Conservation (phyloP, 1,139 yeast genomes). For the Geotrichum klebahnii region DNA sequence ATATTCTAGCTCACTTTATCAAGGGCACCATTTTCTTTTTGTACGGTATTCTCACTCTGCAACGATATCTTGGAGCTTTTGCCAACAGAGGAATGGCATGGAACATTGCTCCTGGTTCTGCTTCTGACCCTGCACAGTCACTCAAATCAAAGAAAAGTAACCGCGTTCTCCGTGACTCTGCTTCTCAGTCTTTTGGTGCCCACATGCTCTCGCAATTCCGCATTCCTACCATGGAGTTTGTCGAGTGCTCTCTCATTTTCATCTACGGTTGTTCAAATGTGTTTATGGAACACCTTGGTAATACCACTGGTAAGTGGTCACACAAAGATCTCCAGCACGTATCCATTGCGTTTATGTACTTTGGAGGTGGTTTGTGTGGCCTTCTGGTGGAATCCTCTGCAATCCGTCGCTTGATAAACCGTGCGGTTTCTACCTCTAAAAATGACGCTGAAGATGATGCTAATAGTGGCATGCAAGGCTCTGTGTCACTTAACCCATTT, state of each 20-base stretch:
- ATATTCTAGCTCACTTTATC: constrained; percentile 87
- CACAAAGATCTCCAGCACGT: constrained; percentile 93
- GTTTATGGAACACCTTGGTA: constrained; percentile 82
- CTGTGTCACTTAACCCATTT: constrained; percentile 63
- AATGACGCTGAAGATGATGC: constrained; percentile 22
- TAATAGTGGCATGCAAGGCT: constrained; percentile 26
- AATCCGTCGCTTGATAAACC: constrained; percentile 33
- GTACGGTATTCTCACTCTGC: constrained; percentile 70
- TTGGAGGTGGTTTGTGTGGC: constrained; percentile 93
- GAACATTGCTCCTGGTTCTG: constrained; percentile 53
- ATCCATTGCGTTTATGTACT: constrained; percentile 88
- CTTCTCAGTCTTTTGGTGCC: background rate
- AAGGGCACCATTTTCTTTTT: constrained; percentile 87
- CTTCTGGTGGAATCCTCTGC: constrained; percentile 65
- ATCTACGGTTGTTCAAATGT: constrained; percentile 85
- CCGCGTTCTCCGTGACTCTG: background rate
- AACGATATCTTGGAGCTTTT: constrained; percentile 83
- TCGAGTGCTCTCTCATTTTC: constrained; percentile 73
- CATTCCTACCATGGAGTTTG: constrained; percentile 69
- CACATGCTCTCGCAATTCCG: background rate
- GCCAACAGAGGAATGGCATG: constrained; percentile 81
- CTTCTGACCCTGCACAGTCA: constrained; percentile 9
- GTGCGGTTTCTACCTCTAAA: constrained; percentile 17
- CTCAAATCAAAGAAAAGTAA: background rate
- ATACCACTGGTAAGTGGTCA: constrained; percentile 72